Conservation (phyloP, 345 rosid genomes). For the Sisymbrium altissimum region DNA sequence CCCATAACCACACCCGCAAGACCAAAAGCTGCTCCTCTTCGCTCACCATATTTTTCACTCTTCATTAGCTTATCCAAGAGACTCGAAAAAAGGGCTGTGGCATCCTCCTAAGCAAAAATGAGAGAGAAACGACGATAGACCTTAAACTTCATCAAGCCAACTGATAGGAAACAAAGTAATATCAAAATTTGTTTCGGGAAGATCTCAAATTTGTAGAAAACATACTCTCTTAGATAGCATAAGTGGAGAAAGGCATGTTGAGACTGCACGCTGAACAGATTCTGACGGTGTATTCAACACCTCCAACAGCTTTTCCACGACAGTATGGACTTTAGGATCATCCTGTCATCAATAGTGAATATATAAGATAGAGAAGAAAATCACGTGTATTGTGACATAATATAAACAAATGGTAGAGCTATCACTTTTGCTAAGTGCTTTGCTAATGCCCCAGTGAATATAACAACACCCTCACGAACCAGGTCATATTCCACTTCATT, state of each 20-base stretch:
- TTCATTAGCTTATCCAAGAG: conserved; percentile 80
- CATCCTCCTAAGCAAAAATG: conserved; percentile 59
- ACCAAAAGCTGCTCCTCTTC: conserved; percentile 99
- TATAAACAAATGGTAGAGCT: background rate
- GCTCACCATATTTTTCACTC: conserved; percentile 95
- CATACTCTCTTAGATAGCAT: conserved; percentile 83
- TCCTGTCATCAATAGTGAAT: conserved; percentile 50
- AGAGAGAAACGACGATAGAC: background rate
- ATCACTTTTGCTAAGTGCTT: conserved; percentile 82
- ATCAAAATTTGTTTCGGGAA: background rate
- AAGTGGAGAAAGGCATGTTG: conserved; percentile 83
- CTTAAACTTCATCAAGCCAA: background rate
- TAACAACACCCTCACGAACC: conserved; percentile 98
- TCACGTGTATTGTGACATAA: background rate
- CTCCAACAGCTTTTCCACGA: conserved; percentile 92
- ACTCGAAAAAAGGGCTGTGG: conserved; percentile 62
- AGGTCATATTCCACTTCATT: conserved; percentile 92
- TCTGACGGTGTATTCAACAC: conserved; percentile 97
- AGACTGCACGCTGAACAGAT: conserved; percentile 97
- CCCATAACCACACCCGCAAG: conserved; percentile 94
- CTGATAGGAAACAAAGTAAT: background rate
- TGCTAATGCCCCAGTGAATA: conserved; percentile 94
- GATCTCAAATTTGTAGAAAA: background rate
- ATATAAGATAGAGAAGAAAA: conserved; percentile 18
- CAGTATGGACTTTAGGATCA: conserved; percentile 91